phyloP scores from a whole-genome alignment of 306 rosid genomes.

The Dryas alaskensis region DNA sequence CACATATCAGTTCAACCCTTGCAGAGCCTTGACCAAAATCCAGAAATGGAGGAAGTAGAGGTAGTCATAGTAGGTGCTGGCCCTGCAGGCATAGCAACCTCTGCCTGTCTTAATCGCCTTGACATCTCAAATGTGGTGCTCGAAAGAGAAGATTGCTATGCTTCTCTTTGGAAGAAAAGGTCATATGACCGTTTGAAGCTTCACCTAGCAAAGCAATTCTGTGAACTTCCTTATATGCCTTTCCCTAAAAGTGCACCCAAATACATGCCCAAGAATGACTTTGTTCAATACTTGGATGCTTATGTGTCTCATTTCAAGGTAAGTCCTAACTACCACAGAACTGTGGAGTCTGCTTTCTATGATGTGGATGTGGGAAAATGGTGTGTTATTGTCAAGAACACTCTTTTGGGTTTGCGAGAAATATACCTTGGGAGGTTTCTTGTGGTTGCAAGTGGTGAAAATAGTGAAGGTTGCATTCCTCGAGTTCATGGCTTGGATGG shows the following conservation, averaged over 20 bases:
- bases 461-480: conserved; percentile 18
- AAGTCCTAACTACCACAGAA: conserved; percentile 8
- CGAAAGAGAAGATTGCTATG: conserved; percentile 31
- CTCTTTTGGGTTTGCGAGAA: neutral
- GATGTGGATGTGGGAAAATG: conserved; percentile 14
- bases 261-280: conserved; percentile 26
- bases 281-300: conserved; percentile 13
- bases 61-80: conserved; percentile 36
- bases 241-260: conserved; percentile 8
- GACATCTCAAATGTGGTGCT: conserved; percentile 26
- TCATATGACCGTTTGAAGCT: conserved; percentile 31
- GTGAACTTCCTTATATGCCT: conserved; percentile 27
- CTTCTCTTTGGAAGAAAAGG: conserved; percentile 37
- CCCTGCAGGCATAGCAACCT: conserved; percentile 36
- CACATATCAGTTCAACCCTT: too few species aligned
- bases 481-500: conserved; percentile 20
- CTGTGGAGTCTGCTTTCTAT: conserved; percentile 1
- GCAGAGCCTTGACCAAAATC: neutral
- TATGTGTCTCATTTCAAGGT: conserved; percentile 22
- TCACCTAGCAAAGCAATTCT: conserved; percentile 32
- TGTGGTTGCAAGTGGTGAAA: conserved; percentile 37
- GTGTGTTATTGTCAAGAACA: conserved; percentile 18
- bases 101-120: conserved; percentile 13
- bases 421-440: conserved; percentile 17
- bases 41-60: conserved; percentile 21